A percentile compares a stretch with the other conserved stretches of the same genome.
Conservation (phyloP, 495 filamentous ascomycete genomes). For the Tuber brumale region DNA sequence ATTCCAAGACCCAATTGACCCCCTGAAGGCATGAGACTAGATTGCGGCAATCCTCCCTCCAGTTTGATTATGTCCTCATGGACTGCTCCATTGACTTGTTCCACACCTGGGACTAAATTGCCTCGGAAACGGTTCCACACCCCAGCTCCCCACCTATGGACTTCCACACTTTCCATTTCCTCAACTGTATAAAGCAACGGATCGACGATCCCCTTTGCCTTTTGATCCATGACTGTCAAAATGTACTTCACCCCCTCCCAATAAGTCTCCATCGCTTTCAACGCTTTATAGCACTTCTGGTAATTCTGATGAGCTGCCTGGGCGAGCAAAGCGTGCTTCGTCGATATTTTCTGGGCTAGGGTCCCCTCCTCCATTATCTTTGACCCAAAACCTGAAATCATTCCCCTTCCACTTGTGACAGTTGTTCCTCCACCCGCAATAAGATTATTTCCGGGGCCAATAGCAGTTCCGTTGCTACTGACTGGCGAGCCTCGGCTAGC, state of each 20-base stretch:
- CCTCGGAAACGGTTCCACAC: conserved; percentile 31
- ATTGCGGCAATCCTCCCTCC: conserved; percentile 24
- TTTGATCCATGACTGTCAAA: conserved; percentile 75
- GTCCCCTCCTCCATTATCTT: conserved; percentile 22
- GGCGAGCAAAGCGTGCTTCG: conserved; percentile 64
- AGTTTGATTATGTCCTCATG: conserved; percentile 17
- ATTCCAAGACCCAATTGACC: conserved; percentile 35
- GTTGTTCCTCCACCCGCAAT: background rate
- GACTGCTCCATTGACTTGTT: background rate
- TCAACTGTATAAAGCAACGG: conserved; percentile 70
- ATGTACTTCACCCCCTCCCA: conserved; percentile 87
- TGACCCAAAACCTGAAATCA: conserved; percentile 12
- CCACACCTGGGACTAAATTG: background rate
- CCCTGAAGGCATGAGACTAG: conserved; percentile 26
- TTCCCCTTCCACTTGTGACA: conserved; percentile 12
- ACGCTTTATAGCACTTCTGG: conserved; percentile 70
- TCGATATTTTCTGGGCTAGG: conserved; percentile 14
- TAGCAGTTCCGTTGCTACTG: conserved; percentile 16
- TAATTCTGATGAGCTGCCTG: conserved; percentile 73
- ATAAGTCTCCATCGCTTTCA: conserved; percentile 67
- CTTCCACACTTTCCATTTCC: conserved; percentile 63
- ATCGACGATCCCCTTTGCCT: conserved; percentile 74
- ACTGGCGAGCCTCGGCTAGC: conserved; percentile 12
- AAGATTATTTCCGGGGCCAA: background rate
- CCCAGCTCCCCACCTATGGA: conserved; percentile 35